phyloP scores from a whole-genome alignment of 2,329 filamentous ascomycete genomes.

The Trichoderma asperellum region DNA sequence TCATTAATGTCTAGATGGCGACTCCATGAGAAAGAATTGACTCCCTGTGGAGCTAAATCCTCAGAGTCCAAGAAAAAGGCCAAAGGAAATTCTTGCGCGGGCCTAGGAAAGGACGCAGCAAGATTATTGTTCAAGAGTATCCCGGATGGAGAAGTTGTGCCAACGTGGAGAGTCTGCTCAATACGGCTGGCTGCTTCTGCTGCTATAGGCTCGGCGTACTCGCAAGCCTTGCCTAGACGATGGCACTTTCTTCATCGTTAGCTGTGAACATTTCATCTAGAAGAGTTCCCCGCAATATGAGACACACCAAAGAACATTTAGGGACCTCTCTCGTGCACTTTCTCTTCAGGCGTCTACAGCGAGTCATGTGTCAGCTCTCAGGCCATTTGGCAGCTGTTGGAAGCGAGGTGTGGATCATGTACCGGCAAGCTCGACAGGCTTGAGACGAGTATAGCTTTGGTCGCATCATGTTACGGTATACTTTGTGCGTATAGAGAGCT shows the following conservation, averaged over 20 bases:
- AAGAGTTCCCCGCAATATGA: too few species aligned
- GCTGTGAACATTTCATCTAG: not conserved
- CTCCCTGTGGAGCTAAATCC: not conserved
- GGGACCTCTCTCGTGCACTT: slow-evolving; percentile 11
- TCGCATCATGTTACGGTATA: not conserved
- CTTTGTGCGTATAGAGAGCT: not conserved
- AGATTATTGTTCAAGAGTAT: not conserved
- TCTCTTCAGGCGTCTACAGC: slow-evolving; percentile 7
- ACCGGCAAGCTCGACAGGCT: slow-evolving; percentile 23
- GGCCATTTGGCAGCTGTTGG: not conserved
- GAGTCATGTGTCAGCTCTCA: not conserved
- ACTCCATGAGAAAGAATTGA: slow-evolving; percentile 17
- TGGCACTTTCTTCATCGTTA: slow-evolving; percentile 3
- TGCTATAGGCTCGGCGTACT: slow-evolving; percentile 14
- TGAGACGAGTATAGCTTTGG: slow-evolving; percentile 14
- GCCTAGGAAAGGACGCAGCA: not conserved
- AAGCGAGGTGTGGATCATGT: not conserved
- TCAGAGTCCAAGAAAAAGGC: slow-evolving; percentile 22
- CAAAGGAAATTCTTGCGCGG: slow-evolving; percentile 8
- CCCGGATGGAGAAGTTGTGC: not conserved
- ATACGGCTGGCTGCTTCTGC: slow-evolving; percentile 4
- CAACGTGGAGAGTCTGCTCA: not conserved
- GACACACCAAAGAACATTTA: slow-evolving; percentile 12
- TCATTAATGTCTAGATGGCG: not conserved
- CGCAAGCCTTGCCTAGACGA: slow-evolving; percentile 19